Conservation (phyloP, 2,329 filamentous ascomycete genomes). For the Amylocarpus encephaloides region DNA sequence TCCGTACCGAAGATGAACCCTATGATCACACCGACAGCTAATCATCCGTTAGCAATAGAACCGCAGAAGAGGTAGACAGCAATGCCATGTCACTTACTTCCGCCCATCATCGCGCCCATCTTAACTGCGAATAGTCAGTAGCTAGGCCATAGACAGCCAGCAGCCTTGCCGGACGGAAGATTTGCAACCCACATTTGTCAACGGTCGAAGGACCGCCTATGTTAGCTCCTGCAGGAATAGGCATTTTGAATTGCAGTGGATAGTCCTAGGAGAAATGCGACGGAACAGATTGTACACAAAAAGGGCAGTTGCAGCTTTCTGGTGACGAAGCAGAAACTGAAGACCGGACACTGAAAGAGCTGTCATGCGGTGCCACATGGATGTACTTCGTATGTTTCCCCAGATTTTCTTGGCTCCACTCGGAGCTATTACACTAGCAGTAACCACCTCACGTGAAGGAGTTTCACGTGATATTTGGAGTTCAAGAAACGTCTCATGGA, state of each 20-base stretch:
- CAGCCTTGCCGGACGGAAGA: not conserved
- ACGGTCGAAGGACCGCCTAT: slow-evolving; percentile 57
- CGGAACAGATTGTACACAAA: too few relatives aligned
- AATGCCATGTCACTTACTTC: slow-evolving; percentile 61
- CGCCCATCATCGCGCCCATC: slow-evolving; percentile 98
- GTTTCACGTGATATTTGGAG: not conserved
- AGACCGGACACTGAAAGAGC: not conserved
- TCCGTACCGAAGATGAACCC: slow-evolving; percentile 89
- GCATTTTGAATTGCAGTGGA: slow-evolving; percentile 21
- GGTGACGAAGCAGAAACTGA: not conserved
- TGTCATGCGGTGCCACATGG: too few relatives aligned
- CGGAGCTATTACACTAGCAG: too few relatives aligned
- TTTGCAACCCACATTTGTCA: slow-evolving; percentile 56
- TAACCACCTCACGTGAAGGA: too few relatives aligned
- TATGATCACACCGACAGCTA: slow-evolving; percentile 92
- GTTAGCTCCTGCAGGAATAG: slow-evolving; percentile 45
- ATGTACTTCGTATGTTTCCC: too few relatives aligned
- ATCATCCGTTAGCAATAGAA: slow-evolving; percentile 1
- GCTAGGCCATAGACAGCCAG: slow-evolving; percentile 29
- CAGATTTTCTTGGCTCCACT: too few relatives aligned
- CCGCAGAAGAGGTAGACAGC: not conserved
- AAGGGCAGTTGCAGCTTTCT: too few relatives aligned
- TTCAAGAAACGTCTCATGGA: not conserved
- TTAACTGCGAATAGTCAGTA: slow-evolving; percentile 56
- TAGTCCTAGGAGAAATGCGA: not conserved